Evolutionary conservation across 2,329 filamentous ascomycete genomes (phyloP).

Genomic region (Fusarium decemcellulare): DNA sequence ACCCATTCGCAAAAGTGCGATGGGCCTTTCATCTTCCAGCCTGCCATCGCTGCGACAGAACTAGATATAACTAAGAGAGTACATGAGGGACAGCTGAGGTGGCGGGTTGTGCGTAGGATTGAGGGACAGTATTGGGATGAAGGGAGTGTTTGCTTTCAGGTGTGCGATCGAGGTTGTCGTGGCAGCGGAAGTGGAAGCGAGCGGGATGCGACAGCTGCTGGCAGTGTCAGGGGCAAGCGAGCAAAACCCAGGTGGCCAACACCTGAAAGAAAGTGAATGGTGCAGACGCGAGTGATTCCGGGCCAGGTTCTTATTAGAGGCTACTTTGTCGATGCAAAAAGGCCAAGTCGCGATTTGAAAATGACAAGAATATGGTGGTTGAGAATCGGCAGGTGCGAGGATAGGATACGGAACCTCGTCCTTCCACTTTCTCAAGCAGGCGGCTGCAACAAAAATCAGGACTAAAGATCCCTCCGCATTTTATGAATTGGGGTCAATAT

Average conservation of each 20-base stretch:
- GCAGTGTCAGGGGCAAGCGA: constrained; percentile 17
- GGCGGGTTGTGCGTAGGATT: not conserved
- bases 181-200: not conserved
- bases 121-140: constrained; percentile 15
- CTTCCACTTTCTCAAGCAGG: not conserved
- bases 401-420: not conserved
- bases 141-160: not conserved
- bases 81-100: not conserved
- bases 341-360: too few relatives aligned
- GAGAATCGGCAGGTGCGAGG: too few relatives aligned
- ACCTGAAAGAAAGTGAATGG: too few relatives aligned
- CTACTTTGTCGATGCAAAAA: not conserved
- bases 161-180: not conserved
- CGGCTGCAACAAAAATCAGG: too few relatives aligned
- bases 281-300: not conserved
- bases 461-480: too few relatives aligned
- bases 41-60: constrained; percentile 26
- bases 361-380: too few relatives aligned
- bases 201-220: constrained; percentile 11
- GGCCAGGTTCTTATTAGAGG: not conserved
- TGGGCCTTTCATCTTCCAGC: constrained; percentile 36
- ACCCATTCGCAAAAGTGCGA: constrained; percentile 58
- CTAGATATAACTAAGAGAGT: constrained; percentile 15
- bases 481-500: too few relatives aligned
- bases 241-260: not conserved